phyloP scores from a whole-genome alignment of 345 rosid species.

The Eucalyptus sideroxylon region DNA sequence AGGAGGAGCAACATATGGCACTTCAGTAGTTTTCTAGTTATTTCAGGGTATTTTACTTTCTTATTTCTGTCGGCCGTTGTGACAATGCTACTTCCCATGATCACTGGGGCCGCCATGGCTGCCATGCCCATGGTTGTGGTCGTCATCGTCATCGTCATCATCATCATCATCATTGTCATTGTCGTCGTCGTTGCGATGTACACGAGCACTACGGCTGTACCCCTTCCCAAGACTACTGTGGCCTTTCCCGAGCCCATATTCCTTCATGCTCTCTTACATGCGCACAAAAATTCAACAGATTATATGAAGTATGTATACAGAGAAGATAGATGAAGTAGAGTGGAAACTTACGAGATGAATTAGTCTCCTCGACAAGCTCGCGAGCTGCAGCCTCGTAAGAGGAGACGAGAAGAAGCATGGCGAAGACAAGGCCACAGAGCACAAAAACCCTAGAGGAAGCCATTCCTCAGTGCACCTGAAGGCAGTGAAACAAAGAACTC shows the following conservation, averaged over 20 bases:
- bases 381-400: neutral
- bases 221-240: no score
- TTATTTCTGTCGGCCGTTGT: neutral
- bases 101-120: neutral
- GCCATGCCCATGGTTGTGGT: neutral
- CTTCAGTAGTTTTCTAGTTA: neutral
- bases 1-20: neutral
- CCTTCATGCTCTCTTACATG: no score
- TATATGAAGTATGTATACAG: neutral
- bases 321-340: neutral
- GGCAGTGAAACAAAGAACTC: neutral
- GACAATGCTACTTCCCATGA: neutral
- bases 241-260: no score
- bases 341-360: neutral
- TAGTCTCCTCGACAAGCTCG: neutral
- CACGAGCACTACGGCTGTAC: no score
- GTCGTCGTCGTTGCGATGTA: no score
- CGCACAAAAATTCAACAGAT: no score
- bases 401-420: neutral
- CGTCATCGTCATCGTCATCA: accelerated
- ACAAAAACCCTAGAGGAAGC: neutral
- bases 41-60: neutral
- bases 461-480: neutral
- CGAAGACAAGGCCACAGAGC: neutral
- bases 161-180: accelerated